These are phyloP conservation scores for Amanita phalloides DNA, from an alignment of 768 basidiomycete genomes.

Conservation along the genomic window DNA sequence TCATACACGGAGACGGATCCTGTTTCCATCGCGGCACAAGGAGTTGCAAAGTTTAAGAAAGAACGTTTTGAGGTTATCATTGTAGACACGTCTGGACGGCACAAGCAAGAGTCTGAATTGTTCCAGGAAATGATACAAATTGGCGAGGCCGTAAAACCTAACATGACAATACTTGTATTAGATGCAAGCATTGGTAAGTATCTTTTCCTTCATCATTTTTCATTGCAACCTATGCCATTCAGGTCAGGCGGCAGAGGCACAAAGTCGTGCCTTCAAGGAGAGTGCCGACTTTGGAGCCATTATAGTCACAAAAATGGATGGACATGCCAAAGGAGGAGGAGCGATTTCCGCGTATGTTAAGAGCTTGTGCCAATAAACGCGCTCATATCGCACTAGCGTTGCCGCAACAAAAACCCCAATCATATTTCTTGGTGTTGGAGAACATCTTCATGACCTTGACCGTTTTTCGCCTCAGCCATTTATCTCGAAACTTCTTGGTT, in stretches of 20 bases:
- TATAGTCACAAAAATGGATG: conserved; percentile 99
- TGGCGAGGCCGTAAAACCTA: conserved; percentile 82
- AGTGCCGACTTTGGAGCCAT: conserved; percentile 97
- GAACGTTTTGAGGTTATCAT: conserved; percentile 98
- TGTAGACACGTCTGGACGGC: conserved; percentile 95
- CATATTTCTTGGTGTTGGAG: conserved; percentile 96
- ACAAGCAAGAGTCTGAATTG: conserved; percentile 93
- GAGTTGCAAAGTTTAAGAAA: conserved; percentile 95
- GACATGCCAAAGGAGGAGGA: conserved; percentile 97
- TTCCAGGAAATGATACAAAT: conserved; percentile 99
- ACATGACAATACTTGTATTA: conserved; percentile 92
- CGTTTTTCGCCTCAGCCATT: conserved; percentile 94
- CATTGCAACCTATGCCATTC: background rate
- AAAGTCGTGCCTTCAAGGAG: conserved; percentile 95
- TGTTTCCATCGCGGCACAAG: conserved; percentile 87
- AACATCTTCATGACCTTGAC: conserved; percentile 96
- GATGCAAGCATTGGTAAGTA: conserved; percentile 88
- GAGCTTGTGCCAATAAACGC: background rate
- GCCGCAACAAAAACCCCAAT: conserved; percentile 99
- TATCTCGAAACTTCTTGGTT: conserved; percentile 89
- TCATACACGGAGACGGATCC: conserved; percentile 99
- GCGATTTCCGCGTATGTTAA: conserved; percentile 91
- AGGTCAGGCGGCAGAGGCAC: conserved; percentile 97
- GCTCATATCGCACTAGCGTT: conserved; percentile 43
- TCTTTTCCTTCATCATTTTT: background rate